phyloP scores from a whole-genome alignment of 2,329 filamentous ascomycete genomes.

The Calonectria leucothoes region DNA sequence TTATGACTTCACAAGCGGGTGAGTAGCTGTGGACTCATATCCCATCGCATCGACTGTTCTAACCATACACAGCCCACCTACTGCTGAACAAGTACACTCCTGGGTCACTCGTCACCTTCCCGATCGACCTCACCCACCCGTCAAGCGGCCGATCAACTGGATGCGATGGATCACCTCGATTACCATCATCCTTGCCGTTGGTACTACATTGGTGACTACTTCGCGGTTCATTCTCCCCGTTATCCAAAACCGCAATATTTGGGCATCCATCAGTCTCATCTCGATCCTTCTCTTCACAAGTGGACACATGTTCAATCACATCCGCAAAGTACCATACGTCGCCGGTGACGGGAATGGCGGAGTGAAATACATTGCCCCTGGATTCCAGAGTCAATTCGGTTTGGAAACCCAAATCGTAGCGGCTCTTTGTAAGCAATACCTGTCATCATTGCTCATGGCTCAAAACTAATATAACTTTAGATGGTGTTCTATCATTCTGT shows the following conservation, averaged over 20 bases:
- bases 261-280: slow-evolving; percentile 91
- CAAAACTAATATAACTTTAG: slow-evolving; percentile 45
- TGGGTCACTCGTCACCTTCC: slow-evolving; percentile 86
- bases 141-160: slow-evolving; percentile 91
- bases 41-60: background rate
- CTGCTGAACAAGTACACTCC: slow-evolving; percentile 80
- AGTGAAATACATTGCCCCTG: slow-evolving; percentile 88
- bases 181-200: slow-evolving; percentile 75
- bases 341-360: slow-evolving; percentile 85
- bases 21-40: slow-evolving; percentile 45
- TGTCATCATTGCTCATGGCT: background rate
- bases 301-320: slow-evolving; percentile 99
- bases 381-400: slow-evolving; percentile 94
- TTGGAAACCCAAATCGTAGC: slow-evolving; percentile 96
- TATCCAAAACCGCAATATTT: slow-evolving; percentile 90
- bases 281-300: slow-evolving; percentile 92
- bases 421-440: slow-evolving; percentile 79
- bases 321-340: slow-evolving; percentile 94
- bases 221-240: slow-evolving; percentile 85
- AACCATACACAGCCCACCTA: slow-evolving; percentile 66
- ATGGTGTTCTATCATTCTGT: slow-evolving; percentile 85
- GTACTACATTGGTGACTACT: slow-evolving; percentile 77
- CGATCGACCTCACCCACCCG: slow-evolving; percentile 79
- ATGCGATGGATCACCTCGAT: slow-evolving; percentile 76
- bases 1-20: slow-evolving; percentile 89